Percentiles rank a stretch among this genome's conserved stretches.
These are phyloP conservation scores for Oenanthe javanica DNA, from an alignment of 140 eudicot genomes.

Conservation along the genomic window DNA sequence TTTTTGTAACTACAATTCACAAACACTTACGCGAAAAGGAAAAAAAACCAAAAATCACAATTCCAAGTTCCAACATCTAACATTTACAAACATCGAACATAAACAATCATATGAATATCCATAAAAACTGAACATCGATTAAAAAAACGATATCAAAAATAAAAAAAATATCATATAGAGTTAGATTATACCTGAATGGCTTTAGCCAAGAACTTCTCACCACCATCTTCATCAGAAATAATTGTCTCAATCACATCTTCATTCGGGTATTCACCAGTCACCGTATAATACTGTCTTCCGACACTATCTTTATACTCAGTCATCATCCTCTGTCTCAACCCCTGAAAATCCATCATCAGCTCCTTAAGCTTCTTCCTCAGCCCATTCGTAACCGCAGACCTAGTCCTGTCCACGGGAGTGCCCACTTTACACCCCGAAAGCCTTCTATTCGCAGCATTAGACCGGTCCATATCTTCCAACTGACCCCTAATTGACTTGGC, in stretches of 20 bases:
- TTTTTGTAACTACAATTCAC: background rate
- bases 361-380: constrained; percentile 85
- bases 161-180: background rate
- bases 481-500: constrained; percentile 44
- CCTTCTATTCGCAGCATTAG: constrained; percentile 52
- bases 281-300: constrained; percentile 78
- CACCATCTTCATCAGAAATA: constrained; percentile 47
- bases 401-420: constrained; percentile 62
- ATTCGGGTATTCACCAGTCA: constrained; percentile 75
- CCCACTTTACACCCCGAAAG: constrained; percentile 72
- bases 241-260: constrained; percentile 84
- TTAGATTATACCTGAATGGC: constrained; percentile 67
- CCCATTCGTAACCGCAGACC: constrained; percentile 78
- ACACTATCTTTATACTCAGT: constrained; percentile 75
- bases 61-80: background rate
- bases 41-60: too few relatives aligned
- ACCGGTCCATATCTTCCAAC: constrained; percentile 75
- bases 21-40: background rate
- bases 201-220: constrained; percentile 56
- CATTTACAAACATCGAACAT: background rate
- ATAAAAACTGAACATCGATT: background rate
- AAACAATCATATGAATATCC: background rate
- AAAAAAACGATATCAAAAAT: background rate
- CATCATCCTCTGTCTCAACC: constrained; percentile 78
- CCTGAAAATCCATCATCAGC: constrained; percentile 89